Evolutionary conservation across 192 early-diverging fungal genomes (phyloP).

Genomic region (Chytriomyces sp.): DNA sequence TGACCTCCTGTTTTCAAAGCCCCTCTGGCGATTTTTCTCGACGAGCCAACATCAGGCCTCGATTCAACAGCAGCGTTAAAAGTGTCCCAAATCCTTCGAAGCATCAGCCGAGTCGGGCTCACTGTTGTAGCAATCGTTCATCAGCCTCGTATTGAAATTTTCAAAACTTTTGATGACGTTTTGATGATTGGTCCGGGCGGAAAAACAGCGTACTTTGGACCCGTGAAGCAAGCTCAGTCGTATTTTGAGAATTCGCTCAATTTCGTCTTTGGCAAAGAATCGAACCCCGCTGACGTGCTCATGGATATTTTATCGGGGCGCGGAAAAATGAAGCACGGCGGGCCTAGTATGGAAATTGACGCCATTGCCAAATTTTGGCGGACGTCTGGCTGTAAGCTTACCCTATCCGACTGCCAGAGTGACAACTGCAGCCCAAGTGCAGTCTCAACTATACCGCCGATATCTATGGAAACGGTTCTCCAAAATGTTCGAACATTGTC

Average conservation of each 20-base stretch:
- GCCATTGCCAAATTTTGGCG: conserved; percentile 15
- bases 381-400: background rate
- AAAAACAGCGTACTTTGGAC: conserved; percentile 53
- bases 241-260: conserved; percentile 37
- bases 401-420: background rate
- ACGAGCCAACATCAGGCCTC: conserved; percentile 73
- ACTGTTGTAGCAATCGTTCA: conserved; percentile 72
- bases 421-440: background rate
- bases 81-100: conserved; percentile 60
- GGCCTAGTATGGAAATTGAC: background rate
- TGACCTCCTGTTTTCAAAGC: conserved; percentile 36
- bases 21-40: conserved; percentile 69
- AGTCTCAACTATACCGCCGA: background rate
- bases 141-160: conserved; percentile 71
- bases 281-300: conserved; percentile 42
- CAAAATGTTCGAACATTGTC: background rate
- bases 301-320: conserved; percentile 50
- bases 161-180: conserved; percentile 74
- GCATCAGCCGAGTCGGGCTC: conserved; percentile 61
- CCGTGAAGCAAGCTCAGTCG: background rate
- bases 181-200: conserved; percentile 73
- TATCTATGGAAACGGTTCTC: background rate
- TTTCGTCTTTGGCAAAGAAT: background rate
- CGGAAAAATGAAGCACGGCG: conserved; percentile 1
- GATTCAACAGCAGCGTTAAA: conserved; percentile 68